These are phyloP conservation scores for Lipomyces mesembrius DNA, from an alignment of 805 yeast species.

Conservation along the genomic window DNA sequence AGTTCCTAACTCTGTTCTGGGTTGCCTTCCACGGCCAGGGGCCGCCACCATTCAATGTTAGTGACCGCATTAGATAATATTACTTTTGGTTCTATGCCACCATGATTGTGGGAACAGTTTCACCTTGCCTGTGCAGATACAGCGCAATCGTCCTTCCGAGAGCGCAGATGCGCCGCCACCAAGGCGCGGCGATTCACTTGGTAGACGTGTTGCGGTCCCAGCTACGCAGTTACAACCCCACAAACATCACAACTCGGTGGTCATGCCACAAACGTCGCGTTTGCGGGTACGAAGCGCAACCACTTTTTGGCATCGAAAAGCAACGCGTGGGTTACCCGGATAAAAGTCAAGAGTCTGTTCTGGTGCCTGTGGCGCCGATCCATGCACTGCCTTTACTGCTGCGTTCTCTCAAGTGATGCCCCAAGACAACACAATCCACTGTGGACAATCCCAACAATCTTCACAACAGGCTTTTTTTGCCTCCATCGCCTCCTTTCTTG, in stretches of 20 bases:
- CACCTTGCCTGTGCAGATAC: neutral
- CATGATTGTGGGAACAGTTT: neutral
- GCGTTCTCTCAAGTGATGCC: neutral
- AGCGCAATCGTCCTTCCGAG: neutral
- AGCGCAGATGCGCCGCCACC: neutral
- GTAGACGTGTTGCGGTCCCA: neutral
- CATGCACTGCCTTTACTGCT: neutral
- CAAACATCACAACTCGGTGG: neutral
- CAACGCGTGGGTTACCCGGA: conserved; percentile 3
- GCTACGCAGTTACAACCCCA: neutral
- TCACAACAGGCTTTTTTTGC: conserved; percentile 14
- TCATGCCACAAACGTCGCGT: neutral
- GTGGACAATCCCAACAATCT: neutral
- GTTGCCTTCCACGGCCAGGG: neutral
- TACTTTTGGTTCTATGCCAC: neutral
- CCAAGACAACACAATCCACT: neutral
- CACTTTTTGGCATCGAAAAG: neutral
- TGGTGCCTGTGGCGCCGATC: neutral
- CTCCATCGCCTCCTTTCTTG: conserved; percentile 12
- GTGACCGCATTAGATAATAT: neutral
- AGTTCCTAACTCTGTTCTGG: neutral
- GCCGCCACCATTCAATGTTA: neutral
- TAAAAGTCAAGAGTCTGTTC: neutral
- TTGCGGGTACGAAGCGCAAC: neutral
- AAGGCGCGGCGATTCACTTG: neutral